Evolutionary conservation across 2,329 filamentous ascomycete genomes (phyloP).

Genomic region (Trichoderma koningiopsis): DNA sequence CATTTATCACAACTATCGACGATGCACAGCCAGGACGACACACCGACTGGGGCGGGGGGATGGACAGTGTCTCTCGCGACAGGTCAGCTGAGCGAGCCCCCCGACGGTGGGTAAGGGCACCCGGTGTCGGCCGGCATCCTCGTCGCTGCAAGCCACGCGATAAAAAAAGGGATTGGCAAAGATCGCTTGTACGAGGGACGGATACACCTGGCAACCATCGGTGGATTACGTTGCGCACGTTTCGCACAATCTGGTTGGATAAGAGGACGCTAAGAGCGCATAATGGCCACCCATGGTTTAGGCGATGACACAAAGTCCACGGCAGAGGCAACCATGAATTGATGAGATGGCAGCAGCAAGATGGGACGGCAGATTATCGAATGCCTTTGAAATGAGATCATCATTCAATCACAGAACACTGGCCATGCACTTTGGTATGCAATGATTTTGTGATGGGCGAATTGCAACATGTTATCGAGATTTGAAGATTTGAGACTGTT

Average conservation of each 20-base stretch:
- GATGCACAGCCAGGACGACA: constrained; percentile 30
- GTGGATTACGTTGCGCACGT: constrained; percentile 33
- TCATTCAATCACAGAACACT: background rate
- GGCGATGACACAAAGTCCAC: constrained; percentile 9
- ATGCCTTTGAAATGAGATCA: background rate
- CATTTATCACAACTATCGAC: constrained; percentile 3
- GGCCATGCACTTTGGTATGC: background rate
- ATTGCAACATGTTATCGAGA: background rate
- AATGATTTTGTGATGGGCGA: background rate
- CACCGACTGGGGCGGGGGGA: constrained; percentile 36
- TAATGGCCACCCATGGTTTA: constrained; percentile 12
- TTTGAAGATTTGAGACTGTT: background rate
- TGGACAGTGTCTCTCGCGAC: constrained; percentile 28
- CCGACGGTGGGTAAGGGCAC: constrained; percentile 17
- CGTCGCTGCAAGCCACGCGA: constrained; percentile 9
- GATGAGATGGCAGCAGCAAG: background rate
- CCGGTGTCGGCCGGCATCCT: constrained; percentile 28
- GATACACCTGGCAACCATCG: constrained; percentile 31
- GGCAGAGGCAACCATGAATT: background rate
- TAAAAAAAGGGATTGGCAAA: constrained; percentile 7
- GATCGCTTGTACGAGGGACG: constrained; percentile 27
- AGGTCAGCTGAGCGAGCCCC: constrained; percentile 29
- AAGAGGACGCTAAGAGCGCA: constrained; percentile 29
- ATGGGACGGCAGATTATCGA: background rate
- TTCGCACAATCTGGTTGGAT: constrained; percentile 35